Conservation (phyloP, 768 basidiomycete species). For the Kwoniella sp. region DNA sequence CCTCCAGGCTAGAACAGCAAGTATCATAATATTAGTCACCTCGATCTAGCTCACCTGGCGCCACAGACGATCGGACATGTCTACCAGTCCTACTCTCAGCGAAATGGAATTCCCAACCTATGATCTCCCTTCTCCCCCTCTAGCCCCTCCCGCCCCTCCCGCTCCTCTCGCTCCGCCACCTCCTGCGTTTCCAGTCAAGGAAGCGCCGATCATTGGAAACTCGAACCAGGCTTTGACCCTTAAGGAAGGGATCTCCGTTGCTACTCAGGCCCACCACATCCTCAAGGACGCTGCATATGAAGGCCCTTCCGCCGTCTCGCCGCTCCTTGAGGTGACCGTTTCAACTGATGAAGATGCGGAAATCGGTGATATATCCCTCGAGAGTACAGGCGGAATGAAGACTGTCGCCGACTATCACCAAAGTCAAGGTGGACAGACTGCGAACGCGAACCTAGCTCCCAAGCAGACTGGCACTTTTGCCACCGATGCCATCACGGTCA, state of each 20-base stretch:
- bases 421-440: not conserved
- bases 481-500: not conserved
- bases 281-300: too few species aligned
- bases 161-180: not conserved
- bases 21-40: too few species aligned
- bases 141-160: not conserved
- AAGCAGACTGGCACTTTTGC: not conserved
- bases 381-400: not conserved
- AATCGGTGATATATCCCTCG: not conserved
- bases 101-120: constrained; percentile 13
- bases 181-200: not conserved
- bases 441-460: not conserved
- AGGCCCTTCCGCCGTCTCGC: too few species aligned
- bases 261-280: not conserved
- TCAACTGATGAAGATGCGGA: too few species aligned
- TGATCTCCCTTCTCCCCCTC: not conserved
- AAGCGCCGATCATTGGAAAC: not conserved
- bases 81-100: constrained; percentile 11
- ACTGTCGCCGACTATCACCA: not conserved
- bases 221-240: not conserved
- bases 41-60: too few species aligned
- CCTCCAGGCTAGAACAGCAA: too few species aligned
- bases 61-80: not conserved
- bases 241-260: not conserved
- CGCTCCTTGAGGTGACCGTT: too few species aligned